Evolutionary conservation across 768 basidiomycete species (phyloP).

Genomic region (Boletus rufocinnamomeus): DNA sequence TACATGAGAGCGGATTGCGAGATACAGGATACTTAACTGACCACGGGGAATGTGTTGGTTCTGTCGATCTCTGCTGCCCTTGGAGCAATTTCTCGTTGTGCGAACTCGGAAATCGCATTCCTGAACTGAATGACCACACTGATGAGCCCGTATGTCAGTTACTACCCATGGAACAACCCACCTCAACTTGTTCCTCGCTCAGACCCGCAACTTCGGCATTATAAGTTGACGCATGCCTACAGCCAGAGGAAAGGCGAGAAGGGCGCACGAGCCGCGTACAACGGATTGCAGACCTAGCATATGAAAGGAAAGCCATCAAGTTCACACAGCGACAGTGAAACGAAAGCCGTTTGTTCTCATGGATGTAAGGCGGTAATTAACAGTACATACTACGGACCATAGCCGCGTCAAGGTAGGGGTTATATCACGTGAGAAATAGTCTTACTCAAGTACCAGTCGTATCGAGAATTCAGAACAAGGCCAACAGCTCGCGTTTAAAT

Average conservation of each 20-base stretch:
- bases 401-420: conserved; percentile 1
- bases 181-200: conserved; percentile 79
- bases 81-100: conserved; percentile 82
- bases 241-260: neutral
- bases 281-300: conserved; percentile 13
- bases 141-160: neutral
- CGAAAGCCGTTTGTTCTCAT: neutral
- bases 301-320: conserved; percentile 17
- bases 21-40: conserved; percentile 36
- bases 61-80: conserved; percentile 84
- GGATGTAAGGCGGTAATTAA: no score
- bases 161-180: conserved; percentile 32
- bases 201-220: conserved; percentile 74
- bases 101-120: conserved; percentile 76
- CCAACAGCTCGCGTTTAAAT: neutral
- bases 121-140: conserved; percentile 59
- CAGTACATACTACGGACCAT: conserved; percentile 19
- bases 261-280: conserved; percentile 4
- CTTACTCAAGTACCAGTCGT: no score
- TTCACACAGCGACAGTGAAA: neutral
- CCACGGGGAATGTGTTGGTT: conserved; percentile 78
- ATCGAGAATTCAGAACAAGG: neutral
- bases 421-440: conserved; percentile 9
- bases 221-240: conserved; percentile 53
- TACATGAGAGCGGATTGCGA: conserved; percentile 10